Base-by-base conservation (phyloP, 1,284 basidiomycete genomes). In the Ustanciosporium gigantosporum region DNA sequence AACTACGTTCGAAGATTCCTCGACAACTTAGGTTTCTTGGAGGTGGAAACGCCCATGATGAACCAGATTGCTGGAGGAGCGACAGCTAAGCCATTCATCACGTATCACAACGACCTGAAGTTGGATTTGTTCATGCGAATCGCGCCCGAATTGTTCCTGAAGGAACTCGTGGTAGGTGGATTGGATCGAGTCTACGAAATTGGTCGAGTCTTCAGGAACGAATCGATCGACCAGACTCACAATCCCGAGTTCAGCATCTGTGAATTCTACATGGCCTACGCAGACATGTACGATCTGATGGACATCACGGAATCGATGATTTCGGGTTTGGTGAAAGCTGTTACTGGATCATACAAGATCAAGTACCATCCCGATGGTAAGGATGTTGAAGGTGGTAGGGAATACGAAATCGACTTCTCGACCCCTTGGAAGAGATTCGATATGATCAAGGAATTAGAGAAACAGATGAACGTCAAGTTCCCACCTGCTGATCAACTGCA, bases 251-350 rank as follows among this genome's bases (percentile, higher is more conserved):
- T 79, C 46, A 91, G 91, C 17, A 95, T 97, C 80, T 98, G 94
- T 84, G 94, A 99, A 82, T 98, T 99, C 81, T 98, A 98, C 80
- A 98, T 99, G 94, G 94, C 94, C 22, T 98, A 97, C 77, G 94
- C 94, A 60, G 94, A 98, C 80, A 95, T 96, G 91, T 90, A 93
- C 82, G 95, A 98, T 78, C 66, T 98, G 56, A 97, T 98, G 94
- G 93, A 97, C 51, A 84, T 98, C 65, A 99, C 94, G 27, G 95
- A 99, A 81, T 81, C 82, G 37, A 84, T 99, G 82, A 80, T 97
- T 31, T 90, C 92, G 74, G 91, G 93, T 4, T 81, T 99, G 78
- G 94, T 97, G 77, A 90, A 88, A 84, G 85, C 84, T 70, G 80
- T 98, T 46, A 95, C 86, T 0, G 85, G 86, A 36, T 91, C 91